Evolutionary conservation across 1,284 basidiomycete species (phyloP).

Genomic region (Cutaneotrichosporon mucoides): DNA sequence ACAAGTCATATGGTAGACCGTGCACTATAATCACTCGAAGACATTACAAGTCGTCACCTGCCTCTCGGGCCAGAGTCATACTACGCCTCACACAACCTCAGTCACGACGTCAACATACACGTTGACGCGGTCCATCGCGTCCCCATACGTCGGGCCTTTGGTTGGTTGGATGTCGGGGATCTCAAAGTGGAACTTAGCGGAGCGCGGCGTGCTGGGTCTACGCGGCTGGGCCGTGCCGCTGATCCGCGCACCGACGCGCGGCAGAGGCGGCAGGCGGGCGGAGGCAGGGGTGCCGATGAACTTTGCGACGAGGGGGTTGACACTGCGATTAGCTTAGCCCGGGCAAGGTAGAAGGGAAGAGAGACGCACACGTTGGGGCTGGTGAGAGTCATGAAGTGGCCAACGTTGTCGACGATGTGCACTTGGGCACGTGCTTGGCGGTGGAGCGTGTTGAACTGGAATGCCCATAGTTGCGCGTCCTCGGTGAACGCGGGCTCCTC

Average conservation of each 20-base stretch:
- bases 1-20: no score
- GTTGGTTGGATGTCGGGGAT: constrained; percentile 18
- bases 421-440: constrained; percentile 2
- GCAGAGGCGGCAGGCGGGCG: constrained; percentile 11
- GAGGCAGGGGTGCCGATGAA: constrained; percentile 14
- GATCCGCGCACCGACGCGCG: constrained; percentile 7
- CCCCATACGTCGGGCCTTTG: constrained; percentile 22
- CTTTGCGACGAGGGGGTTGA: constrained; percentile 21
- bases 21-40: no score
- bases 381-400: constrained; percentile 24
- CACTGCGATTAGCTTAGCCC: constrained; percentile 12
- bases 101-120: constrained; percentile 11
- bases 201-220: constrained; percentile 20
- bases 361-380: constrained; percentile 21
- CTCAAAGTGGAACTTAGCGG: constrained; percentile 9
- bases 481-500: background rate
- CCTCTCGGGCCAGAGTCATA: background rate
- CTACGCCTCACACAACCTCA: background rate
- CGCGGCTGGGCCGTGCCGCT: constrained; percentile 12
- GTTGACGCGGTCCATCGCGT: constrained; percentile 15
- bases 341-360: background rate
- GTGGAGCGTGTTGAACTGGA: constrained; percentile 2
- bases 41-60: no score
- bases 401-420: constrained; percentile 9
- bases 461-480: constrained; percentile 4